These are phyloP conservation scores for Platismatia glauca DNA, from an alignment of 495 filamentous ascomycete species.

Conservation along the genomic window DNA sequence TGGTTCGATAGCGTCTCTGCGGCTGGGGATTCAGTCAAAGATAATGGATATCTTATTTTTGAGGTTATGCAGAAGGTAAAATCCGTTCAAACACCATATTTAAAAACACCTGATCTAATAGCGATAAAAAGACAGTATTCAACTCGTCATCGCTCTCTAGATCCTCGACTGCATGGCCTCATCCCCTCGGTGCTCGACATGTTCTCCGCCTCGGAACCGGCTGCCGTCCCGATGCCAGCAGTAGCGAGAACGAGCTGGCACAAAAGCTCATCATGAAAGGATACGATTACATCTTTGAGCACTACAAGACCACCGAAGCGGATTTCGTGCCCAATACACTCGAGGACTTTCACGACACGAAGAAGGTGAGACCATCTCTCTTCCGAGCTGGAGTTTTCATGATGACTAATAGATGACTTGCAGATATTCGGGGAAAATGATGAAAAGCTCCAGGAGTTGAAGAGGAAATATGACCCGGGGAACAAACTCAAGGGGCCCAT, in stretches of 20 bases:
- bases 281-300: not conserved
- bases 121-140: not conserved
- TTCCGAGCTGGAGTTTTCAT: not conserved
- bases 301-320: not conserved
- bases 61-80: not conserved
- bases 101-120: not conserved
- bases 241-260: not conserved
- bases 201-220: not conserved
- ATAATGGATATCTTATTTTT: not conserved
- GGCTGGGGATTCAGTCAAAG: not conserved
- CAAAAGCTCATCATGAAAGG: not conserved
- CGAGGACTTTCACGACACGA: not conserved
- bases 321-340: not conserved
- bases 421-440: not conserved
- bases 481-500: slow-evolving; percentile 1
- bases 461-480: not conserved
- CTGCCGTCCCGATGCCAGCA: not conserved
- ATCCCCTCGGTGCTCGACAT: not conserved
- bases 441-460: not conserved
- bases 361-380: not conserved
- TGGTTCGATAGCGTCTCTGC: not conserved
- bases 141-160: not conserved
- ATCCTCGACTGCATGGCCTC: not conserved
- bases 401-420: too few relatives aligned
- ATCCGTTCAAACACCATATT: not conserved